Evolutionary conservation across 2,329 filamentous ascomycete genomes (phyloP), one percentile per base, ranked within the genome.

Genomic region (Exophiala xenobiotica): DNA sequence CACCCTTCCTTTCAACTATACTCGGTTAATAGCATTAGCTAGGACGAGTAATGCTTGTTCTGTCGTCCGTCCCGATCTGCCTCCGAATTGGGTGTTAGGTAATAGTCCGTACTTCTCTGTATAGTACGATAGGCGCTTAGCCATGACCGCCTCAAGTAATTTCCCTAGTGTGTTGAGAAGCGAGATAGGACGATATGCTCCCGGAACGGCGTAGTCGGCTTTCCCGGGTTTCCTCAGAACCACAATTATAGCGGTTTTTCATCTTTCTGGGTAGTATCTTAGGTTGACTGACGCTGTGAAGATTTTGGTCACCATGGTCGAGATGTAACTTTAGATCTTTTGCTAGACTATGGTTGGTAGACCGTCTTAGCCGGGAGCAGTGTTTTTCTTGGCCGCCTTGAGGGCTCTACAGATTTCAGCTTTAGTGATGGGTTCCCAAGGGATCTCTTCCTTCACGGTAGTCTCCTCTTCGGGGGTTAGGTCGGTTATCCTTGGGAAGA

Each of bases 111-210:
- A 46, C 26, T 49, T 59, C 45, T 65, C 56, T 4, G 48, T 52
- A 6, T 43, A 49, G 41, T 53, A 60, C 5, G 51, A 60, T 0
- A 65, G 51, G 7, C 59, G 35, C 54, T 40, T 45, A 5, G 60
- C 61, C 3, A 61, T 49, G 20, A 62, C 61, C 27, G 29, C 44
- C 24, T 60, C 55, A 19, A 60, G 50, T 8, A 58, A 24, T 26
- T 60, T 61, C 22, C 59, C 51, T 14, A 60, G 52, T 42, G 58
- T 47, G 9, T 51, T 54, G 0, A 67, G 56, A 4, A 62, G 58
- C 33, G 60, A 66, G 39, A 67, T 67, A 19, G 57, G 64, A 5
- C 57, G 51, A 27, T 65, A 65, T 19, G 59, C 62, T 26, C 57
- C 51, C 0, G 60, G 54, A 2, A 54, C 18, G 18, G 55, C 55